Conservation (phyloP, 495 filamentous ascomycete genomes). For the Trichoderma asperelloides region DNA sequence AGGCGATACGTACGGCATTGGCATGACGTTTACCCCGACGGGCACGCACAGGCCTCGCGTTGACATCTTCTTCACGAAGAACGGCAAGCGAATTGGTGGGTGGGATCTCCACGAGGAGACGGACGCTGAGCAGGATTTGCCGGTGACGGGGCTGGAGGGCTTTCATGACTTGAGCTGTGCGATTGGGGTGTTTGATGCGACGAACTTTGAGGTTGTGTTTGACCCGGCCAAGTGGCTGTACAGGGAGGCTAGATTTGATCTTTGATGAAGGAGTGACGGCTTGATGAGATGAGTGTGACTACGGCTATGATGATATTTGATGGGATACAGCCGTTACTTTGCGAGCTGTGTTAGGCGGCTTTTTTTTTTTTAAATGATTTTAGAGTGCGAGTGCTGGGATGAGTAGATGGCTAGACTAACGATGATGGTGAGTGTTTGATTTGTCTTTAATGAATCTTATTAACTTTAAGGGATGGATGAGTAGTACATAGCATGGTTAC, state of each 20-base stretch:
- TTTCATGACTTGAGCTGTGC: conserved; percentile 72
- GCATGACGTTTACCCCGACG: conserved; percentile 55
- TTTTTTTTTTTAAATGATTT: too few relatives aligned
- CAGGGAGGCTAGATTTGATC: background rate
- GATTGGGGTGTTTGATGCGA: conserved; percentile 64
- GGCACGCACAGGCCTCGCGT: conserved; percentile 33
- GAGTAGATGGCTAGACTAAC: too few relatives aligned
- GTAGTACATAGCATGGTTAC: too few relatives aligned
- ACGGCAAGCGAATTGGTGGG: conserved; percentile 52
- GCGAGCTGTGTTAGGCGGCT: too few relatives aligned
- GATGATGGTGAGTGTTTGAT: too few relatives aligned
- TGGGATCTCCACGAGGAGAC: conserved; percentile 84
- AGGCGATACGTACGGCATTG: conserved; percentile 44
- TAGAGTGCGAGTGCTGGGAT: too few relatives aligned
- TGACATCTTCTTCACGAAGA: conserved; percentile 69
- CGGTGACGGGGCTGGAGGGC: conserved; percentile 68
- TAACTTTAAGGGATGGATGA: too few relatives aligned
- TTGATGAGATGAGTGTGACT: background rate
- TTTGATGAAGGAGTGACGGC: background rate
- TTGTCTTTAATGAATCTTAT: too few relatives aligned
- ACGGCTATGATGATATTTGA: background rate
- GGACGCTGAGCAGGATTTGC: conserved; percentile 55
- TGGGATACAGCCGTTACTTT: background rate
- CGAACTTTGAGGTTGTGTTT: conserved; percentile 66
- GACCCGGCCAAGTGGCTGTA: conserved; percentile 36